Evolutionary conservation across 768 basidiomycete species (phyloP).

Genomic region (Mycena metata): DNA sequence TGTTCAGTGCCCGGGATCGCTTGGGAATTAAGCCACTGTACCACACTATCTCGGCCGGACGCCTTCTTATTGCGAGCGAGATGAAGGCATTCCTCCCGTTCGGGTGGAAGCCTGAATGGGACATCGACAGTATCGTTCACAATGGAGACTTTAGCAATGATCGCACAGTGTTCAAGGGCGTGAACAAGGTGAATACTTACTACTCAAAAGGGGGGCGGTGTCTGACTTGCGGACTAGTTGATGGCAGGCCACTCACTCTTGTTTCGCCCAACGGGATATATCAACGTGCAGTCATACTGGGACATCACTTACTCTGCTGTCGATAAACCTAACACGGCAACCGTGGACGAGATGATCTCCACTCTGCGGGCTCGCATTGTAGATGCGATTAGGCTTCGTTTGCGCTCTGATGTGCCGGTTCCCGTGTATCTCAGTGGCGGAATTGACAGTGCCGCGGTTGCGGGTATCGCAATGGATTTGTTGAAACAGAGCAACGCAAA

Average conservation of each 20-base stretch:
- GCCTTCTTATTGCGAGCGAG: constrained; percentile 34
- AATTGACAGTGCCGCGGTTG: constrained; percentile 33
- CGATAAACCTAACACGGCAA: neutral
- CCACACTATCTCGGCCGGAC: constrained; percentile 32
- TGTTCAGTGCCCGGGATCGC: constrained; percentile 39
- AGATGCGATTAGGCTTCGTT: constrained; percentile 12
- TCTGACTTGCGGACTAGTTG: neutral
- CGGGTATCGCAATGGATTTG: constrained; percentile 7
- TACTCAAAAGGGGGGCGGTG: neutral
- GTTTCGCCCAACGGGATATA: constrained; percentile 17
- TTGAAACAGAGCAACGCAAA: neutral
- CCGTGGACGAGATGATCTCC: constrained; percentile 9
- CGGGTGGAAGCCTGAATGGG: constrained; percentile 39
- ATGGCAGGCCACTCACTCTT: constrained; percentile 22
- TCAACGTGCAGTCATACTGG: constrained; percentile 31
- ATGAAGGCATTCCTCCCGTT: no score
- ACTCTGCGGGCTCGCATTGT: neutral
- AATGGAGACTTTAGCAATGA: constrained; percentile 31
- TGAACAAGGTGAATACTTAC: constrained; percentile 20
- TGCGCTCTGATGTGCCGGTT: constrained; percentile 31
- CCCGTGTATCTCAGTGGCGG: constrained; percentile 34
- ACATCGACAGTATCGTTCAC: constrained; percentile 34
- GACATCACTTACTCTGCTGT: constrained; percentile 13
- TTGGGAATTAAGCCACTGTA: constrained; percentile 42
- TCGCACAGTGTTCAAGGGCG: constrained; percentile 31